phyloP scores from a whole-genome alignment of 2,329 filamentous ascomycete species.

The Paracorniculantispora psalliotae region DNA sequence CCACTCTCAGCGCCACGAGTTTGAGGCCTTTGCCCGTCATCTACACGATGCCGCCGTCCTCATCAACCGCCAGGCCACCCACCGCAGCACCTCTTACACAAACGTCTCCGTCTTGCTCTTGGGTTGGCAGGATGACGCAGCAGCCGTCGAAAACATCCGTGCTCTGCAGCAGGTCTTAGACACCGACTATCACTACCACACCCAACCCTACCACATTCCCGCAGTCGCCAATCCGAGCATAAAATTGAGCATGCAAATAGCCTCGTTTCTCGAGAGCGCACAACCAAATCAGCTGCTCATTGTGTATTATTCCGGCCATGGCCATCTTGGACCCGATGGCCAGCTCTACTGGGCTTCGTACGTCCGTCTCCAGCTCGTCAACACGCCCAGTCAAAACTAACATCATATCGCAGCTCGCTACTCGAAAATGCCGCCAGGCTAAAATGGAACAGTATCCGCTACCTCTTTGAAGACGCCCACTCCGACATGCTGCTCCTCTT shows the following conservation, averaged over 20 bases:
- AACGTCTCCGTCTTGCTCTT: constrained; percentile 57
- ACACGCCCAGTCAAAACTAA: constrained; percentile 3
- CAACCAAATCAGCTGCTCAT: constrained; percentile 56
- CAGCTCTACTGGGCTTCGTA: constrained; percentile 65
- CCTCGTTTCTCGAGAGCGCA: constrained; percentile 54
- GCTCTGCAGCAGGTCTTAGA: constrained; percentile 54
- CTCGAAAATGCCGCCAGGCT: constrained; percentile 55
- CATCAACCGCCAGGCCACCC: constrained; percentile 59
- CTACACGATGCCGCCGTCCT: constrained; percentile 64
- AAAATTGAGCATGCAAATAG: constrained; percentile 57
- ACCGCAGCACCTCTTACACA: constrained; percentile 41
- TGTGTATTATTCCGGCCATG: constrained; percentile 60
- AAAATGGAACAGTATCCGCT: constrained; percentile 60
- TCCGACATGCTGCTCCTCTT: constrained; percentile 59
- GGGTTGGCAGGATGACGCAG: constrained; percentile 57
- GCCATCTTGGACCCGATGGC: constrained; percentile 53
- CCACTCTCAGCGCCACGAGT: constrained; percentile 51
- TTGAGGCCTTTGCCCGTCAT: constrained; percentile 62
- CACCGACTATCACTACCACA: constrained; percentile 56
- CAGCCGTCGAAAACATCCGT: constrained; percentile 48
- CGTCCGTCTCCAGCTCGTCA: constrained; percentile 17
- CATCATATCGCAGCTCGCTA: constrained; percentile 13
- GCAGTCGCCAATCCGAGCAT: constrained; percentile 53
- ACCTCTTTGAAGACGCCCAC: constrained; percentile 56
- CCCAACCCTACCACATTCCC: constrained; percentile 57